These are phyloP conservation scores for Platanus orientalis DNA, from an alignment of 164 flowering plant genomes.

Conservation along the genomic window DNA sequence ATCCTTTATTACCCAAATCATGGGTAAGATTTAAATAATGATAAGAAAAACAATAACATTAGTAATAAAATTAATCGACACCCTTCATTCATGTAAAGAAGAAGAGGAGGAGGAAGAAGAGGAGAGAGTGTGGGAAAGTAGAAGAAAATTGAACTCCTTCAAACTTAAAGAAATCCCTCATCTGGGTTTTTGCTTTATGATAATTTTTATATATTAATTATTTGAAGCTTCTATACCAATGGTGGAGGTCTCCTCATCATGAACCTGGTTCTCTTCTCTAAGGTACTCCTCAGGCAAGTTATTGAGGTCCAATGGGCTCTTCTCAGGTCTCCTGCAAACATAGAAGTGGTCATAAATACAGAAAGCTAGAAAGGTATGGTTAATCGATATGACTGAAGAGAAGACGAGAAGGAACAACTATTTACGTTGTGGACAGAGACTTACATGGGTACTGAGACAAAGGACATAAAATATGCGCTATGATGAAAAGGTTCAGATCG, in stretches of 20 bases:
- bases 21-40: no score
- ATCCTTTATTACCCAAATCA: background rate
- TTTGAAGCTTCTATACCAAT: slow-evolving; percentile 31
- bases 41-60: no score
- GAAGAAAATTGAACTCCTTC: no score
- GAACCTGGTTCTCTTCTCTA: slow-evolving; percentile 50
- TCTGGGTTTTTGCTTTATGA: no score
- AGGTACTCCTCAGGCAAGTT: slow-evolving; percentile 77
- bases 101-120: no score
- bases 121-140: no score
- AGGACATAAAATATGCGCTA: slow-evolving; percentile 10
- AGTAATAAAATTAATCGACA: no score
- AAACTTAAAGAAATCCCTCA: no score
- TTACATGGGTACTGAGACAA: slow-evolving; percentile 4
- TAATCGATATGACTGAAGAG: background rate
- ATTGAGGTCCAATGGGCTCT: slow-evolving; percentile 86
- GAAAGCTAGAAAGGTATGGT: no score
- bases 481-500: slow-evolving; percentile 18
- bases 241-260: slow-evolving; percentile 58
- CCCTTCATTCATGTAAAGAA: no score
- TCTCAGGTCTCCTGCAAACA: slow-evolving; percentile 66
- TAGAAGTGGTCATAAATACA: background rate
- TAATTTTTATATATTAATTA: no score
- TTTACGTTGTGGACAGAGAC: background rate
- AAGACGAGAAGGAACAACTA: background rate